Evolutionary conservation across 768 basidiomycete species (phyloP).

Genomic region (Auricularia sp.): DNA sequence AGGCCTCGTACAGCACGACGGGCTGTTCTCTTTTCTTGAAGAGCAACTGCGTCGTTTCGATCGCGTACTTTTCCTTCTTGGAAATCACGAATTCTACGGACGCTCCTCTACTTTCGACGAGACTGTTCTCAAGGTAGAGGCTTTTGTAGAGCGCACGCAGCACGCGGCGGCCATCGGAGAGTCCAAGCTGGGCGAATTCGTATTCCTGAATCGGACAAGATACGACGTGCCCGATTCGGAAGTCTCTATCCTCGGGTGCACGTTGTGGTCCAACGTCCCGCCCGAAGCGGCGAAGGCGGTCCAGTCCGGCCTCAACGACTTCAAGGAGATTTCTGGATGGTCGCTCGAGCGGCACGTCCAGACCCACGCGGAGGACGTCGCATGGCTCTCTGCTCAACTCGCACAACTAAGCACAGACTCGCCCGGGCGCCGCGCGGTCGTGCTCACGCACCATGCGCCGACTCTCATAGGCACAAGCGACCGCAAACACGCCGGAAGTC

Average conservation of each 20-base stretch:
- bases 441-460: constrained; percentile 34
- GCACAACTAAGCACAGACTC: constrained; percentile 15
- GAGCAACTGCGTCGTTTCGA: constrained; percentile 22
- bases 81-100: constrained; percentile 23
- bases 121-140: neutral
- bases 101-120: constrained; percentile 3
- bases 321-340: constrained; percentile 21
- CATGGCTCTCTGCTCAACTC: constrained; percentile 23
- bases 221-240: constrained; percentile 21
- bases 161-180: neutral
- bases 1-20: constrained; percentile 20
- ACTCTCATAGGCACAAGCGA: constrained; percentile 26
- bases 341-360: constrained; percentile 14
- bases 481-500: constrained; percentile 9
- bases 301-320: constrained; percentile 22
- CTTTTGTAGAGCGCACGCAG: constrained; percentile 7
- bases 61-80: constrained; percentile 24
- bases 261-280: constrained; percentile 27
- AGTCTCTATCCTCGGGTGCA: constrained; percentile 31
- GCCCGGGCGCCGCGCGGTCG: constrained; percentile 20
- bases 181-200: constrained; percentile 15
- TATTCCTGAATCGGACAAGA: constrained; percentile 25
- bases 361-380: constrained; percentile 20
- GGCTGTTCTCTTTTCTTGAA: constrained; percentile 24
- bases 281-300: constrained; percentile 19